These are phyloP conservation scores for Homolaphlyctis polyrhiza DNA, from an alignment of 371 early-diverging fungal species.

Conservation along the genomic window DNA sequence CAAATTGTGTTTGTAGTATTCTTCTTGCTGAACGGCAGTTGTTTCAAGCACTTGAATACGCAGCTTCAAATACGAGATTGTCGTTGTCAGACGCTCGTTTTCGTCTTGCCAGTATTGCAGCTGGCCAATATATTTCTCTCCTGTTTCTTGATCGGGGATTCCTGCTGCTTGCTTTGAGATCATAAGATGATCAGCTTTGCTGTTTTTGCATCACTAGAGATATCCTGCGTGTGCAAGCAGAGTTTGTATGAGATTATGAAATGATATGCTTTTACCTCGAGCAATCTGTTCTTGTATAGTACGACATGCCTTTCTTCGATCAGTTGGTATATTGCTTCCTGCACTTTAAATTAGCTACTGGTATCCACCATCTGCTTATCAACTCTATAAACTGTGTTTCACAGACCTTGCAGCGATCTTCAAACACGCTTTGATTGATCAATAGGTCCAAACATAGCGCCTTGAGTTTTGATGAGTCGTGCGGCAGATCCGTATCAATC, in stretches of 20 bases:
- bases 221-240: neutral
- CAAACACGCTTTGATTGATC: conserved; percentile 24
- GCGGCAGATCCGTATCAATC: conserved; percentile 21
- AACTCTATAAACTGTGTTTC: neutral
- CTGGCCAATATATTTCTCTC: conserved; percentile 34
- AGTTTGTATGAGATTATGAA: neutral
- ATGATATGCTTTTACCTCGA: conserved; percentile 24
- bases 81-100: conserved; percentile 34
- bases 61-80: conserved; percentile 35
- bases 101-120: conserved; percentile 44
- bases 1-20: conserved; percentile 40
- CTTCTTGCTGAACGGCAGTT: conserved; percentile 34
- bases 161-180: conserved; percentile 26
- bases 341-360: neutral
- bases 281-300: conserved; percentile 35
- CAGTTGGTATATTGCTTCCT: conserved; percentile 41
- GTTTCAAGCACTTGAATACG: conserved; percentile 26
- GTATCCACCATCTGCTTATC: neutral
- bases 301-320: conserved; percentile 45
- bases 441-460: conserved; percentile 27
- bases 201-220: neutral
- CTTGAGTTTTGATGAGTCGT: conserved; percentile 18
- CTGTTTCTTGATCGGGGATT: conserved; percentile 30
- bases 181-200: neutral
- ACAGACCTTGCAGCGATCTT: conserved; percentile 37